phyloP scores from a whole-genome alignment of 2,329 filamentous ascomycete genomes.

The Claviceps spartinae region DNA sequence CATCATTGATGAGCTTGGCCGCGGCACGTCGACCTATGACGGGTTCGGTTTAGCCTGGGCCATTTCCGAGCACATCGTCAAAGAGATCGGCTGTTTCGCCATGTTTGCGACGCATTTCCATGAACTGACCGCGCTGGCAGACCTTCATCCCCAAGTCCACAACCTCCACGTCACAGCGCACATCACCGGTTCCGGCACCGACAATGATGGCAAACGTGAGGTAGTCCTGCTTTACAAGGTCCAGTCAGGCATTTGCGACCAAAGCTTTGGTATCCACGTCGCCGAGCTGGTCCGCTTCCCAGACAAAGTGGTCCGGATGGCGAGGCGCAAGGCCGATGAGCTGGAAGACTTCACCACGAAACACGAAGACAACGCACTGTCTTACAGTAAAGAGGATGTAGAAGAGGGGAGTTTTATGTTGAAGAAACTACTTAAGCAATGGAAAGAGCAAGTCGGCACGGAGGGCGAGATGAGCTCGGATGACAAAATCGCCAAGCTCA shows the following conservation, averaged over 20 bases:
- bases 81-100: slow-evolving; percentile 84
- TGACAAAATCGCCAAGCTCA: slow-evolving; percentile 67
- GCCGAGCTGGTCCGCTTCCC: slow-evolving; percentile 94
- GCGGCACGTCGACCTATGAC: slow-evolving; percentile 95
- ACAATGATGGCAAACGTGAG: slow-evolving; percentile 48
- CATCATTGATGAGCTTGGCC: slow-evolving; percentile 95
- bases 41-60: slow-evolving; percentile 98
- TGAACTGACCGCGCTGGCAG: slow-evolving; percentile 81
- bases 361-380: slow-evolving; percentile 45
- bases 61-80: slow-evolving; percentile 93
- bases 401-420: slow-evolving; percentile 76
- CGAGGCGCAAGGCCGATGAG: slow-evolving; percentile 96
- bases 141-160: slow-evolving; percentile 74
- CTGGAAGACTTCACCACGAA: slow-evolving; percentile 87
- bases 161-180: slow-evolving; percentile 96
- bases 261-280: slow-evolving; percentile 96
- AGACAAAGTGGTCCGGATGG: slow-evolving; percentile 95
- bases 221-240: slow-evolving; percentile 97
- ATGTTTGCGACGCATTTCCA: slow-evolving; percentile 98
- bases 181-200: slow-evolving; percentile 45
- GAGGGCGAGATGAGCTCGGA: slow-evolving; percentile 49
- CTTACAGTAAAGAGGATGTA: slow-evolving; percentile 72
- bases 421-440: slow-evolving; percentile 69
- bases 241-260: slow-evolving; percentile 87
- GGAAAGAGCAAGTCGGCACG: slow-evolving; percentile 63